Base-by-base conservation (phyloP, 257 asterid species). In the Avicennia marina region DNA sequence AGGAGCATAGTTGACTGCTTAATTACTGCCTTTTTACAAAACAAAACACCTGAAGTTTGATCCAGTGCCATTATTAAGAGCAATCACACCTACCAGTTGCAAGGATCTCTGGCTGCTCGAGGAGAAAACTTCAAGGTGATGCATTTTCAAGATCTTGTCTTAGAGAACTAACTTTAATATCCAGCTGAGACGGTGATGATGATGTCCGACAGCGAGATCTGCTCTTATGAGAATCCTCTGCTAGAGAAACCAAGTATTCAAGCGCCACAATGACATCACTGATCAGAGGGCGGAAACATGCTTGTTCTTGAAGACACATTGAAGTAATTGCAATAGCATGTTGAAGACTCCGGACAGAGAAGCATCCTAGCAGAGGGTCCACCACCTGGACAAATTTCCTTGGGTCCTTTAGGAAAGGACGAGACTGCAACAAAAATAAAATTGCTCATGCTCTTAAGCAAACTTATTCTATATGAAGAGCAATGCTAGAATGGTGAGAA, bases 281-380 rank as follows among this genome's bases (percentile, higher is more conserved):
- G 41, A 76, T 81, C 49, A 73, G 56, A 36, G 98, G 96, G 5
- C 96, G 91, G 60, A 77, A 78, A 61, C 71, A 72, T 10, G 96
- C 83, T 65, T 83, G 86, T 45, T 87, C 95, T 32, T 87, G 96
- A 29, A 90, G 88, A 36, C 98, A 90, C 98, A 90, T 87, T 27
- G 91, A 78, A 6, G 98, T 77, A 6, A 90, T 73, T 11, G 96
- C 90, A 31, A 90, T 62, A 0, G 94, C 86, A 5, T 90, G 96
- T 64, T 85, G 86, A 27, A 90, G 73, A 64, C 81, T 74, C n/a
- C 91, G 84, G 19, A 22, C 33, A 0, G 93, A 72, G 79, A 73
- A 74, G 0, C 65, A 72, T 2, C 96, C 95, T 69, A 90, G 65
- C 36, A 64, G 64, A 4, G 96, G 96, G 58, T 90, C 97, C 47